Evolutionary conservation across 495 filamentous ascomycete genomes (phyloP).

Genomic region (Coniosporium apollinis): DNA sequence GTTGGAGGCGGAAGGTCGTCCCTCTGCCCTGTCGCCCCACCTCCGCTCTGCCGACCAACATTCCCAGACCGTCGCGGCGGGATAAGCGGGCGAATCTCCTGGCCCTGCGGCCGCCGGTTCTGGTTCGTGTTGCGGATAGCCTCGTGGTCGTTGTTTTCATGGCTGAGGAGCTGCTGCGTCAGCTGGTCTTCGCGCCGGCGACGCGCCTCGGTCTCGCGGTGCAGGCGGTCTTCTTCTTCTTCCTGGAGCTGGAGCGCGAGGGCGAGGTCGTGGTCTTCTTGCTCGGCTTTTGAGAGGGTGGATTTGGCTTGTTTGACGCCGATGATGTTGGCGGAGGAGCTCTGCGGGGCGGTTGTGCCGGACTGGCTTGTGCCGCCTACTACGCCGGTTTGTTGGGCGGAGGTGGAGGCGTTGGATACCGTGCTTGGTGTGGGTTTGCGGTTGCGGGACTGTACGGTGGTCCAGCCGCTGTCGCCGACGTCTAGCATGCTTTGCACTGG

Average conservation of each 20-base stretch:
- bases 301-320: not conserved
- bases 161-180: slow-evolving; percentile 41
- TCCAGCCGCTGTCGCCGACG: slow-evolving; percentile 28
- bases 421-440: slow-evolving; percentile 9
- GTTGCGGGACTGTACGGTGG: slow-evolving; percentile 30
- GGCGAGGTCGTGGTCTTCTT: slow-evolving; percentile 66
- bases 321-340: slow-evolving; percentile 5
- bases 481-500: slow-evolving; percentile 13
- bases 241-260: slow-evolving; percentile 69
- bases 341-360: slow-evolving; percentile 3
- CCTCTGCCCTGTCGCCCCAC: slow-evolving; percentile 8
- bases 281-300: slow-evolving; percentile 24
- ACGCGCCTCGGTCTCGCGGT: slow-evolving; percentile 24
- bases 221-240: slow-evolving; percentile 57
- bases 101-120: slow-evolving; percentile 8
- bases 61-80: slow-evolving; percentile 20
- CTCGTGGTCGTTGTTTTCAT: slow-evolving; percentile 19
- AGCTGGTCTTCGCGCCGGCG: slow-evolving; percentile 26
- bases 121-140: not conserved
- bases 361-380: not conserved
- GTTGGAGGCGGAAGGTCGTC: slow-evolving; percentile 54
- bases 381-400: slow-evolving; percentile 5
- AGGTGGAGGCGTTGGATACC: not conserved
- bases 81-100: slow-evolving; percentile 15
- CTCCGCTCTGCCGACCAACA: not conserved